Conservation (phyloP, 1,284 basidiomycete species). For the Hemileia vastatrix region DNA sequence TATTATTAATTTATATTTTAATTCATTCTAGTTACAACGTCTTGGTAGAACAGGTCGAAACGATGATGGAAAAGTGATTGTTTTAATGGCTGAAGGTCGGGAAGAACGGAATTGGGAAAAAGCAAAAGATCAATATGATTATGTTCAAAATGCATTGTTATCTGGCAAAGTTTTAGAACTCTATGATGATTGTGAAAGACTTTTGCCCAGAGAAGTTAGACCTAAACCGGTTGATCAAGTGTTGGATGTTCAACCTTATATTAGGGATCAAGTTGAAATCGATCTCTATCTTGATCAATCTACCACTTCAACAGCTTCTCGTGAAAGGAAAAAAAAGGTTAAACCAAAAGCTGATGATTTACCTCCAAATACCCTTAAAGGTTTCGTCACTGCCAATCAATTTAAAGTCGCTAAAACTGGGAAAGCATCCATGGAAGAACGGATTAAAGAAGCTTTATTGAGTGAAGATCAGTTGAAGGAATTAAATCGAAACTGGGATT, state of each 20-base stretch:
- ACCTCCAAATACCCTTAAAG: conserved; percentile 24
- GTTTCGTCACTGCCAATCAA: conserved; percentile 19
- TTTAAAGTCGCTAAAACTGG: conserved; percentile 6
- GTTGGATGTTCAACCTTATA: conserved; percentile 50
- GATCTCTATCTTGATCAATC: too few species aligned
- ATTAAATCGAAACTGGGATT: too few species aligned
- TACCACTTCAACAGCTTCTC: neutral
- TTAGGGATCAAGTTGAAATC: conserved; percentile 33
- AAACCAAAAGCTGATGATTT: conserved; percentile 32
- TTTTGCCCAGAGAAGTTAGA: conserved; percentile 67
- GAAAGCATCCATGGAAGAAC: neutral
- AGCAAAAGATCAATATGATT: conserved; percentile 75
- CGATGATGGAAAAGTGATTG: conserved; percentile 77
- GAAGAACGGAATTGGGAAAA: conserved; percentile 88
- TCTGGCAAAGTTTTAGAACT: conserved; percentile 78
- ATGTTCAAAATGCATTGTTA: conserved; percentile 80
- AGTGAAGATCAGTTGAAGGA: neutral
- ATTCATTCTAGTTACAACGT: conserved; percentile 67
- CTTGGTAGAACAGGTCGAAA: conserved; percentile 92
- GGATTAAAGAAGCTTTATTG: conserved; percentile 11
- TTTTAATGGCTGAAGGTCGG: conserved; percentile 80
- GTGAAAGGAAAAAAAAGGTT: neutral
- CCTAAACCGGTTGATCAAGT: conserved; percentile 68
- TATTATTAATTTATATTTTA: too few species aligned
- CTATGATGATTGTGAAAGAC: conserved; percentile 77